Evolutionary conservation across 331 rosid species (phyloP).

Genomic region (Malus hybrid): DNA sequence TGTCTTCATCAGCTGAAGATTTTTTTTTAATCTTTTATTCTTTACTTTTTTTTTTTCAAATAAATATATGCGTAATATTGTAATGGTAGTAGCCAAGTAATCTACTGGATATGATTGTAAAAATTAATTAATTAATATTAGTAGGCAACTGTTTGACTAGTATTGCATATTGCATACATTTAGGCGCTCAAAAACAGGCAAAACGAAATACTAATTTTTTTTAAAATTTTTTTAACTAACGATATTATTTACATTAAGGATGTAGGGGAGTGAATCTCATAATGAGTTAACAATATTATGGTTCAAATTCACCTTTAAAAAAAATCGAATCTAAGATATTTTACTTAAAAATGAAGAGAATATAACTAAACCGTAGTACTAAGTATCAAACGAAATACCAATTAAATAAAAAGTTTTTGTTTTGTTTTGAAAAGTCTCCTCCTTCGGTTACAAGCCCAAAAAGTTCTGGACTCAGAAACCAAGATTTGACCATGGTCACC

Average conservation of each 20-base stretch:
- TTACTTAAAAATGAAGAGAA: rapidly evolving
- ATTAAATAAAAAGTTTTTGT: too few relatives aligned
- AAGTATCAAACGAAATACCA: neutral
- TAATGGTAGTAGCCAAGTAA: neutral
- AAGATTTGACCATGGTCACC: too few relatives aligned
- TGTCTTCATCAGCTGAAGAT: slow-evolving; percentile 10
- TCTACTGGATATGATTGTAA: neutral
- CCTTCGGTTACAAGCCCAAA: too few relatives aligned
- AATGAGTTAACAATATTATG: too few relatives aligned
- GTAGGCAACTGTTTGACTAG: slow-evolving; percentile 30
- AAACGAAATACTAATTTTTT: neutral
- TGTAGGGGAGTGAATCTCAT: rapidly evolving
- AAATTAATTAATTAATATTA: neutral
- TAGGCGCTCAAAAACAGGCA: slow-evolving; percentile 36
- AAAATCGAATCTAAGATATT: rapidly evolving
- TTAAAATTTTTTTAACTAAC: too few relatives aligned
- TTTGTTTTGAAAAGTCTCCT: too few relatives aligned
- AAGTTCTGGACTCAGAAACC: too few relatives aligned
- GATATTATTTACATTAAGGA: too few relatives aligned
- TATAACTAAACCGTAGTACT: rapidly evolving
- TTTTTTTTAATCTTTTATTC: neutral
- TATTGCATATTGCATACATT: slow-evolving; percentile 46
- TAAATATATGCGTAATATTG: neutral
- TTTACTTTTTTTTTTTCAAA: neutral
- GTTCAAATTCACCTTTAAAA: rapidly evolving